Conservation (phyloP, 2,329 filamentous ascomycete species). For the Hirsutella rhossiliensis region DNA sequence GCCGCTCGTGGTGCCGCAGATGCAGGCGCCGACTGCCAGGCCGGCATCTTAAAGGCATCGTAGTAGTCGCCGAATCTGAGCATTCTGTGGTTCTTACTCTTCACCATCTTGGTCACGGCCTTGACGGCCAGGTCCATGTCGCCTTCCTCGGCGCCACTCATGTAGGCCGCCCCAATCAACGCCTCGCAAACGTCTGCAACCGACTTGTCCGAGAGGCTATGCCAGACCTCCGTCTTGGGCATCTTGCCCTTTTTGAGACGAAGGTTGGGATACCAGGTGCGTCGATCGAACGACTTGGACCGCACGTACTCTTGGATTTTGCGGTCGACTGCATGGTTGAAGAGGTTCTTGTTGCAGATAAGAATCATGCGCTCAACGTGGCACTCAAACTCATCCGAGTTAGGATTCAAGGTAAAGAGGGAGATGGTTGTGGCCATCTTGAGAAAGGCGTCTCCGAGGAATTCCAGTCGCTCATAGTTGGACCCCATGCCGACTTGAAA, state of each 20-base stretch:
- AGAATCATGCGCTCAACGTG: conserved; percentile 87
- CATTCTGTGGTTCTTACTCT: conserved; percentile 57
- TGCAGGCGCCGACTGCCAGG: conserved; percentile 52
- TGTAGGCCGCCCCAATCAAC: conserved; percentile 74
- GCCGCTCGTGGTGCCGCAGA: conserved; percentile 60
- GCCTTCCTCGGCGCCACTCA: conserved; percentile 28
- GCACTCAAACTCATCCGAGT: conserved; percentile 72
- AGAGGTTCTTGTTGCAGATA: conserved; percentile 84
- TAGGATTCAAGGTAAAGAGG: conserved; percentile 63
- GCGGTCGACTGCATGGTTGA: conserved; percentile 58
- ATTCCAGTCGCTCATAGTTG: conserved; percentile 92
- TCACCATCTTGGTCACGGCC: conserved; percentile 58
- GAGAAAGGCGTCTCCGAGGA: conserved; percentile 84
- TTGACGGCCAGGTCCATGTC: conserved; percentile 46
- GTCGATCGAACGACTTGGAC: conserved; percentile 68
- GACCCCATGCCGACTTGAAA: conserved; percentile 78
- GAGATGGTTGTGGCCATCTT: conserved; percentile 94
- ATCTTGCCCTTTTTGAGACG: conserved; percentile 63
- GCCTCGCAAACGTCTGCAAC: conserved; percentile 93
- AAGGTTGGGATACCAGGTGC: conserved; percentile 81
- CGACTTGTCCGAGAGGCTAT: conserved; percentile 73
- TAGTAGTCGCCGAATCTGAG: conserved; percentile 62
- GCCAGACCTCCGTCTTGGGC: conserved; percentile 31
- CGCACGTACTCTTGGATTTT: conserved; percentile 65
- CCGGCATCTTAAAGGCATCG: conserved; percentile 52